phyloP scores from a whole-genome alignment of 2,329 filamentous ascomycete species.

The Penicillium sp. region DNA sequence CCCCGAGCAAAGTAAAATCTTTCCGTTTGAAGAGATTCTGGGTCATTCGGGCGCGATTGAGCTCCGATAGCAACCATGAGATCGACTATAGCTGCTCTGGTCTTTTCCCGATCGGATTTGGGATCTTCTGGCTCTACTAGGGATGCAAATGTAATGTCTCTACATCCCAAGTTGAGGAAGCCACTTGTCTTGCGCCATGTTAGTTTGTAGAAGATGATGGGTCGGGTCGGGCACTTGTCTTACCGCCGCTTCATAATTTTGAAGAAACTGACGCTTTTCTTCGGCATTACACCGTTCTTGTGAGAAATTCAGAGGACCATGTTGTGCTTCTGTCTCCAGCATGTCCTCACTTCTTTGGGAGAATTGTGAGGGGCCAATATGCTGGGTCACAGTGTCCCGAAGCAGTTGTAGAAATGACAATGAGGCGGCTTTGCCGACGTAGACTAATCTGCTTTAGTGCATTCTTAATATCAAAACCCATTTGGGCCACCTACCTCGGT shows the following conservation, averaged over 20 bases:
- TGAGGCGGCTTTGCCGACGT: conserved; percentile 36
- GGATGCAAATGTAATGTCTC: conserved; percentile 25
- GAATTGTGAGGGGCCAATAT: conserved; percentile 58
- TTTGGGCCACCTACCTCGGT: conserved; percentile 45
- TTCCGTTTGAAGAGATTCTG: conserved; percentile 32
- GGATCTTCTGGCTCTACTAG: conserved; percentile 9
- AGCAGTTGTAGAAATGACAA: conserved; percentile 60
- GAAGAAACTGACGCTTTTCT: conserved; percentile 37
- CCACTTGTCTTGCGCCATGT: conserved; percentile 40
- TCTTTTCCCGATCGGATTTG: conserved; percentile 27
- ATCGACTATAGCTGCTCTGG: conserved; percentile 36
- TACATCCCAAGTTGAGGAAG: conserved; percentile 41
- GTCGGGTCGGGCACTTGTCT: conserved; percentile 4
- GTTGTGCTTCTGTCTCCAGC: conserved; percentile 51
- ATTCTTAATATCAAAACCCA: conserved; percentile 37
- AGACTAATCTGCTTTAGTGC: conserved; percentile 42
- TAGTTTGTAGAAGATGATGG: neutral
- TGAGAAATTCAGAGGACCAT: conserved; percentile 35
- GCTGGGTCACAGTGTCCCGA: conserved; percentile 48
- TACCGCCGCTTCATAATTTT: conserved; percentile 31
- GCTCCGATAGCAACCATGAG: conserved; percentile 57
- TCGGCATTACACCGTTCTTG: conserved; percentile 31
- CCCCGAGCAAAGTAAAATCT: conserved; percentile 51
- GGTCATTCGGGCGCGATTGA: conserved; percentile 44
- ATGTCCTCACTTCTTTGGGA: conserved; percentile 56